Evolutionary conservation across 305 asterid genomes (phyloP).

Genomic region (Lippia alba): DNA sequence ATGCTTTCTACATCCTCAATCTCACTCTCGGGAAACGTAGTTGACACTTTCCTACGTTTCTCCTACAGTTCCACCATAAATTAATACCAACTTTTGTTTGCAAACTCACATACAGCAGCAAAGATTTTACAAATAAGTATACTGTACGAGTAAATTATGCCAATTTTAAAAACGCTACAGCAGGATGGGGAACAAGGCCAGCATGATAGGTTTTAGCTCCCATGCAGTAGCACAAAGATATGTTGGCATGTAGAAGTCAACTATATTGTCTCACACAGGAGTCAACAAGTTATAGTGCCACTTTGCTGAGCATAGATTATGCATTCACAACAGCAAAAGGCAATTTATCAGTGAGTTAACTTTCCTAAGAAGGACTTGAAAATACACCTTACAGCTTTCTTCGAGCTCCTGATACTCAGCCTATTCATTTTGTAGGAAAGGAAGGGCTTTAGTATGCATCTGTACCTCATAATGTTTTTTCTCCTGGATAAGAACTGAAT

Average conservation of each 20-base stretch:
- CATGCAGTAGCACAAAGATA: slow-evolving; percentile 16
- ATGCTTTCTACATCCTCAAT: slow-evolving; percentile 70
- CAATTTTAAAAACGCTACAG: slow-evolving; percentile 9
- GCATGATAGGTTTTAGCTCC: slow-evolving; percentile 21
- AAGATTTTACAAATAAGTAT: slow-evolving; percentile 25
- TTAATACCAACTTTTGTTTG: slow-evolving; percentile 32
- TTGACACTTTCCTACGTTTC: slow-evolving; percentile 68
- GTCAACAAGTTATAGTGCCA: slow-evolving; percentile 1
- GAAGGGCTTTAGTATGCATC: slow-evolving; percentile 61
- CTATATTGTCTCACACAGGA: slow-evolving; percentile 13
- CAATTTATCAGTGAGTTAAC: slow-evolving; percentile 31
- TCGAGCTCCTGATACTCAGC: slow-evolving; percentile 63
- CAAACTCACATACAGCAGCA: slow-evolving; percentile 29
- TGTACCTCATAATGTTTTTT: slow-evolving; percentile 63
- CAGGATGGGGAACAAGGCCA: slow-evolving; percentile 19
- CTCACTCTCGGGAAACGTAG: slow-evolving; percentile 79
- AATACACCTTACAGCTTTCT: slow-evolving; percentile 64
- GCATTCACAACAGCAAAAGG: slow-evolving; percentile 16
- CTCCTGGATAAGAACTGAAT: slow-evolving; percentile 50
- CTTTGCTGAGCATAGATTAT: slow-evolving; percentile 1
- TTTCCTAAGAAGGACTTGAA: slow-evolving; percentile 29
- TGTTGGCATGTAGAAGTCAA: slow-evolving; percentile 6
- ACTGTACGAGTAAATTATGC: background rate
- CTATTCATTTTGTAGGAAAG: slow-evolving; percentile 58
- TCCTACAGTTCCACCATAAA: slow-evolving; percentile 57